Evolutionary conservation across 352 stramenopile genomes (phyloP).

Genomic region (Plasmopara halstedii): DNA sequence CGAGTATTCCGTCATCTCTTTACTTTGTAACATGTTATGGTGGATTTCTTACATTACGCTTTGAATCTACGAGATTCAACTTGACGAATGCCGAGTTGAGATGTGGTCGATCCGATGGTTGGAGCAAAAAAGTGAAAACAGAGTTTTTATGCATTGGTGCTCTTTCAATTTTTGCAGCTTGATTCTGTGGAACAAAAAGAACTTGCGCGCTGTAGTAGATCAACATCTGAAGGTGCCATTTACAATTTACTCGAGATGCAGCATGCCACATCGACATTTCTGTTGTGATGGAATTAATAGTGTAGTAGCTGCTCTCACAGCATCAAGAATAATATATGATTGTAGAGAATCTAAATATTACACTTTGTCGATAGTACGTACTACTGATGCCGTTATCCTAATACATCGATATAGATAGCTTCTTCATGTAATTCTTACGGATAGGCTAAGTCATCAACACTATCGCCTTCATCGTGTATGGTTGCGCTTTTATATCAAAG

Average conservation of each 20-base stretch:
- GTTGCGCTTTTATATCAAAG: too few species aligned
- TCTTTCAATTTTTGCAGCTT: slow-evolving; percentile 74
- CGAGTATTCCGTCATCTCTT: slow-evolving; percentile 80
- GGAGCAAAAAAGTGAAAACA: slow-evolving; percentile 88
- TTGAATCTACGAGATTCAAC: slow-evolving; percentile 83
- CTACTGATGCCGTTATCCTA: too few species aligned
- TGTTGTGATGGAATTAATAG: too few species aligned
- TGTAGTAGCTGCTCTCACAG: too few species aligned
- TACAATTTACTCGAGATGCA: slow-evolving; percentile 86
- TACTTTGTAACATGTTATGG: slow-evolving; percentile 86
- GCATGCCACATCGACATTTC: slow-evolving; percentile 55
- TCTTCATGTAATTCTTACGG: too few species aligned
- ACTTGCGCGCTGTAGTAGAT: slow-evolving; percentile 81
- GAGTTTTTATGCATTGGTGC: slow-evolving; percentile 71
- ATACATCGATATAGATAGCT: too few species aligned
- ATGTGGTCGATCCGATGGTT: slow-evolving; percentile 61
- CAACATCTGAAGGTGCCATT: slow-evolving; percentile 78
- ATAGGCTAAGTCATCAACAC: too few species aligned
- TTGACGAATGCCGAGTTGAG: slow-evolving; percentile 57
- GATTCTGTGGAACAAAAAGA: slow-evolving; percentile 86
- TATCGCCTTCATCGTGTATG: too few species aligned
- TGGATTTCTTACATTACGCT: slow-evolving; percentile 79
- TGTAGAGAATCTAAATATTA: too few species aligned
- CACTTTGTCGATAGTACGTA: too few species aligned
- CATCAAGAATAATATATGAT: too few species aligned